Percentiles rank a stretch among this genome's conserved stretches.
These are phyloP conservation scores for Hordeum vulgare DNA, from an alignment of 176 grass and related monocot genomes.

Conservation along the genomic window DNA sequence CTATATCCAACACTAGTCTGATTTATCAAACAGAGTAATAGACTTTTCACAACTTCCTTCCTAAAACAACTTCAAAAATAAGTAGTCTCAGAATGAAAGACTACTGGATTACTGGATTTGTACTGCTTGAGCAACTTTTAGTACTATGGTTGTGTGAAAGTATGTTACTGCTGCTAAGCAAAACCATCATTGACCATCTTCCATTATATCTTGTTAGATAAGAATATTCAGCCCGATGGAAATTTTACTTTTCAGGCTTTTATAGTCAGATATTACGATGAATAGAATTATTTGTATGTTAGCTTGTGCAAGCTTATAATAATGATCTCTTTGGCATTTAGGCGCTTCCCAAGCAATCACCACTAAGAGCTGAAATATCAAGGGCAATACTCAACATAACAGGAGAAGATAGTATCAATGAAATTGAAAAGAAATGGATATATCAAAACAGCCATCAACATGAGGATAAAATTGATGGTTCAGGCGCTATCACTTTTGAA, in stretches of 20 bases:
- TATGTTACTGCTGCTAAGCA: background rate
- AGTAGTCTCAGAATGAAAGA: no score
- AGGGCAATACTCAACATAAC: conserved; percentile 53
- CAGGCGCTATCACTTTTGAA: conserved; percentile 23
- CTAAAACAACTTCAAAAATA: background rate
- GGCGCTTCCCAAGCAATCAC: conserved; percentile 27
- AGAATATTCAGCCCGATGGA: background rate
- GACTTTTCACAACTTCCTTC: background rate
- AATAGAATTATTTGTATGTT: background rate
- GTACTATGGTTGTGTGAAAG: background rate
- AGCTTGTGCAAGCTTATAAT: background rate
- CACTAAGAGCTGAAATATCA: conserved; percentile 31
- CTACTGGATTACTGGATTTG: background rate
- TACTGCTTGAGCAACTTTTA: background rate
- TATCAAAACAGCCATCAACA: conserved; percentile 13
- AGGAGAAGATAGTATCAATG: conserved; percentile 25
- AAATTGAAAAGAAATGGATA: conserved; percentile 54
- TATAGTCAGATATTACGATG: background rate
- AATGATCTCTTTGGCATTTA: background rate
- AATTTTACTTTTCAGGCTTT: background rate
- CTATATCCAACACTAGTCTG: background rate
- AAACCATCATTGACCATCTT: background rate
- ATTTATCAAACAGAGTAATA: background rate
- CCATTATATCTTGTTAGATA: background rate
- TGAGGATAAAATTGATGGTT: conserved; percentile 23